Evolutionary conservation across 257 asterid genomes (phyloP), one percentile per base, ranked within the genome.

Genomic region (Thymus mandschuricus): DNA sequence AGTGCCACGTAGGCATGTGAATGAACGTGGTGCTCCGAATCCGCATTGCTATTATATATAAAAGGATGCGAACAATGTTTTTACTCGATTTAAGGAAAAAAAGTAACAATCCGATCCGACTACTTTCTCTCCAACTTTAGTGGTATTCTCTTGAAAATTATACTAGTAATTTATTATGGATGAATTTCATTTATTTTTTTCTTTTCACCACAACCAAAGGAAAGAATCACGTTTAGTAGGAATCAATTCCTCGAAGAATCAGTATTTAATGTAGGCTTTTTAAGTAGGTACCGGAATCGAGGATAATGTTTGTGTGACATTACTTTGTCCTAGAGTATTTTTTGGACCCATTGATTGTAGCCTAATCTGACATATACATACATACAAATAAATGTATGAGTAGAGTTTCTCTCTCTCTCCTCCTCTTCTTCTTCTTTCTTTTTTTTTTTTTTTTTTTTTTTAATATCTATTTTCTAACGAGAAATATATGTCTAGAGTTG

Each of bases 81-180:
- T 35, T 38, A 38, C 21, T 38, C 4, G 68, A 57, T 54, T 30
- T 29, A 58, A 40, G 29, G 21, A 45, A 33, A 34, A 52, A 41
- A 51, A 83, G 83, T 69, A 80, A 77, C 31, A 74, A 68, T 71
- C 72, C 62, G 87, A 68, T 71, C 72, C 62, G 87, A 68, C 85
- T 10, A 69, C 66, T 72, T 72, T 81, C 83, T 41, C 58, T 72
- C 35, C 13, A 72, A 70, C 87, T 80, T 83, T 71, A 83, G 71
- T 72, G 78, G 48, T 56, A 66, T 76, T 77, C 57, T 73, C 30
- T 45, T 46, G 15, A 34, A 28, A 72, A 66, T 41, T 21, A 21
- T 21, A 21, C 21, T 21, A 21, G 21, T 21, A 21, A 21, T 21
- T 21, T 21, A 21, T 21, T 21, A 51, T 38, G 44, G 6, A 38